Base-by-base conservation (phyloP, 108 stramenopile species). In the Poteriospumella lacustris region DNA sequence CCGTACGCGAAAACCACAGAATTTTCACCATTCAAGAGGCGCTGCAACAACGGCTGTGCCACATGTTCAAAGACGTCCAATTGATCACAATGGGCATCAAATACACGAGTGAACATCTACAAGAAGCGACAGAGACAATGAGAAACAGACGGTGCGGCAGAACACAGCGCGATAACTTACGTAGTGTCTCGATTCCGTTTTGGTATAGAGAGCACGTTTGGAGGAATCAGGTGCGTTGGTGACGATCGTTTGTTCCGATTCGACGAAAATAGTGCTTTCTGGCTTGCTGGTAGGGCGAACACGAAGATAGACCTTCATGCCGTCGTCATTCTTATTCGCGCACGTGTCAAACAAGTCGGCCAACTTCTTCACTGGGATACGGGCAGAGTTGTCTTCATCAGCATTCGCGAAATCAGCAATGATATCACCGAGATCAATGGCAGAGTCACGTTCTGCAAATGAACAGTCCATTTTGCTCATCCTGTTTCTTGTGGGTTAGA, bases 1-100 rank as follows among this genome's bases (percentile, higher is more conserved):
- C 98, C 98, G 70, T 97, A 95, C 3, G 95, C 91, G 76, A 99
- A 99, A 2, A 99, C 79, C 9, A 99, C 79, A 19, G 77, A 82
- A 44, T 75, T 84, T 31, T 59, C 77, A 1, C 85, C 84, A 1
- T 78, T 3, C 31, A 64, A 31, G 60, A 64, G 36, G 36, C 60
- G 60, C 3, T 3, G 3, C 9, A 64, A 33, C 60, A 64, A 12
- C 3, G 60, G 60, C 31, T 19, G 3, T 34, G 31, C 24, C 5
- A 24, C 5, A 34, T 3, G 9, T 19, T 64, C 60, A 64, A 31
- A 64, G 31, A 64, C 60, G 28, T 64, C 60, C 36, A 5, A 26
- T 33, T 64, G 60, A 31, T 24, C 5, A 31, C 33, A 64, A 9
- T 64, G 29, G 5, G 60, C 29, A 64, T 34, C 60, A 64, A 64